Evolutionary conservation across 768 basidiomycete species (phyloP).

Genomic region (Trametes cingulata): DNA sequence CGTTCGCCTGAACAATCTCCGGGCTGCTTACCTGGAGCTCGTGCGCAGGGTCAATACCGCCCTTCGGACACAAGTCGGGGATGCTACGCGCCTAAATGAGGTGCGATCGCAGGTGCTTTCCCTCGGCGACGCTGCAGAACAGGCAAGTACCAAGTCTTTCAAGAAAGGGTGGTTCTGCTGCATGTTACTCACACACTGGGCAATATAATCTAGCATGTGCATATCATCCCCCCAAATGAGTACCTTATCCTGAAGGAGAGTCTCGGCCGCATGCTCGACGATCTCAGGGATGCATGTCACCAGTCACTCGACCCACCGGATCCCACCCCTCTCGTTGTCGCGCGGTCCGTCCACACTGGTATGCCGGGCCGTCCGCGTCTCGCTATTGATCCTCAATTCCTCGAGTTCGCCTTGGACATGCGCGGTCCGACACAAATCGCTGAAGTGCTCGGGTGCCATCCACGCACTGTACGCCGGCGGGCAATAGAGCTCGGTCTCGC

Average conservation of each 20-base stretch:
- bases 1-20: constrained; percentile 3
- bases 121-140: neutral
- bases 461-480: constrained; percentile 24
- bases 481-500: constrained; percentile 22
- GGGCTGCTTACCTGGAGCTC: neutral
- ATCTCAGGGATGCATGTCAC: too few relatives aligned
- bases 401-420: constrained; percentile 25
- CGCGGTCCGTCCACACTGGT: constrained; percentile 11
- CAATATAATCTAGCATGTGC: neutral
- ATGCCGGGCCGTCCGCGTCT: constrained; percentile 30
- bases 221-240: constrained; percentile 9
- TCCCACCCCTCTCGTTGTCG: neutral
- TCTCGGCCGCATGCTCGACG: too few relatives aligned
- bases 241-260: constrained; percentile 1
- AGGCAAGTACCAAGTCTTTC: neutral
- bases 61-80: constrained; percentile 8
- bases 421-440: constrained; percentile 24
- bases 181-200: too few relatives aligned
- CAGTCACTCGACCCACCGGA: neutral
- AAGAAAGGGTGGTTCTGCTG: neutral
- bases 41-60: neutral
- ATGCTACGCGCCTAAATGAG: neutral
- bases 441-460: neutral
- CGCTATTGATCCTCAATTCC: constrained; percentile 31
- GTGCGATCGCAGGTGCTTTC: constrained; percentile 3